Conservation (phyloP, 2,329 filamentous ascomycete species). For the Xylariaceae sp. region DNA sequence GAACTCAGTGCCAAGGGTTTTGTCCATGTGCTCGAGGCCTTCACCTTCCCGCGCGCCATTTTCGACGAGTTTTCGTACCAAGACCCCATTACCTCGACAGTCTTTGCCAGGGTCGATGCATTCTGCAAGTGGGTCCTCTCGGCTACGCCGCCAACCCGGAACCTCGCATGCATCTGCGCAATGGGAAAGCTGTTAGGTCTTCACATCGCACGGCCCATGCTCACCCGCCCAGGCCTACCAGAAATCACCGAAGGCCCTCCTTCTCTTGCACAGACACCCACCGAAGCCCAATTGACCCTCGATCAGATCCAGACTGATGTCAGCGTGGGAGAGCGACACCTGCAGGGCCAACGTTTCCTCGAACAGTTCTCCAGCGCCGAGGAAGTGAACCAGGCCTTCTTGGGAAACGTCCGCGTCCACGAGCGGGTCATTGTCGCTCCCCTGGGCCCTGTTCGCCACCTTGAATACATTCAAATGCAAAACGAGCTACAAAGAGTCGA, state of each 20-base stretch:
- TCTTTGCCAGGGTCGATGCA: constrained; percentile 26
- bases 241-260: constrained; percentile 26
- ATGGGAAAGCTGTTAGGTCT: constrained; percentile 28
- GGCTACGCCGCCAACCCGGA: constrained; percentile 31
- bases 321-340: constrained; percentile 27
- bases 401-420: constrained; percentile 12
- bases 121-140: constrained; percentile 36
- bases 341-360: constrained; percentile 26
- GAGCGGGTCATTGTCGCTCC: constrained; percentile 20
- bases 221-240: constrained; percentile 26
- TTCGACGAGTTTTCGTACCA: constrained; percentile 38
- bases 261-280: constrained; percentile 19
- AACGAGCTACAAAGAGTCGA: constrained; percentile 20
- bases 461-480: constrained; percentile 23
- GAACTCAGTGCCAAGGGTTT: too few relatives aligned
- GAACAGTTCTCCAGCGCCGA: constrained; percentile 25
- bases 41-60: constrained; percentile 30
- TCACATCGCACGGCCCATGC: constrained; percentile 30
- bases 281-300: constrained; percentile 26
- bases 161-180: constrained; percentile 28
- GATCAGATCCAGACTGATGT: constrained; percentile 27
- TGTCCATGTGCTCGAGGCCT: constrained; percentile 32
- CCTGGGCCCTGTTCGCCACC: constrained; percentile 15
- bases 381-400: constrained; percentile 17
- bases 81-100: constrained; percentile 22